Conservation (phyloP, 352 stramenopile species). For the Globisporangium rhizosaccharum region DNA sequence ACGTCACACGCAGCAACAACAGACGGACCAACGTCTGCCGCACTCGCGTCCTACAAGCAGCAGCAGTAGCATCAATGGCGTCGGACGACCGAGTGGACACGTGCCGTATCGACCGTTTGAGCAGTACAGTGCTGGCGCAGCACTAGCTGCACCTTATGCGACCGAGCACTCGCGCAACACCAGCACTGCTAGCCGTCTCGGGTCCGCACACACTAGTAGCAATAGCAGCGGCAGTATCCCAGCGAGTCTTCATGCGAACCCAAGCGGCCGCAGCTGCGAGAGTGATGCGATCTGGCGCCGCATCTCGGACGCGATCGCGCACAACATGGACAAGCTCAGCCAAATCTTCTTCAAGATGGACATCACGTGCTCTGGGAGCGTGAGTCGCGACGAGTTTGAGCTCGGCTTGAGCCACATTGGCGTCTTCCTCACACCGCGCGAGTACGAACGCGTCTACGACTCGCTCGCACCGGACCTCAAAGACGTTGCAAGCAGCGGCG, state of each 20-base stretch:
- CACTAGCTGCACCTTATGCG: conserved; percentile 50
- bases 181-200: background rate
- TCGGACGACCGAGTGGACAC: background rate
- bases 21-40: conserved; percentile 15
- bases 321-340: conserved; percentile 58
- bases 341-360: conserved; percentile 83
- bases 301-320: conserved; percentile 38
- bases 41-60: background rate
- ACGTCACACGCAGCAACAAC: conserved; percentile 35
- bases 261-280: conserved; percentile 17
- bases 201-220: background rate
- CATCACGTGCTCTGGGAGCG: conserved; percentile 51
- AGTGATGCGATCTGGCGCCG: conserved; percentile 53
- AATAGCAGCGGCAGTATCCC: conserved; percentile 5
- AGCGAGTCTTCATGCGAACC: conserved; percentile 2
- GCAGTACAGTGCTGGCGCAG: conserved; percentile 1
- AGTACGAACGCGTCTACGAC: conserved; percentile 66
- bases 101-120: conserved; percentile 3
- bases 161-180: conserved; percentile 18
- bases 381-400: conserved; percentile 67
- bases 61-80: background rate
- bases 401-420: conserved; percentile 65
- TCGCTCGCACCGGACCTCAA: conserved; percentile 38
- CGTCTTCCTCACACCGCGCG: conserved; percentile 56
- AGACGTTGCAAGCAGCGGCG: conserved; percentile 3